phyloP scores from a whole-genome alignment of 1,139 yeast genomes.

The Blastobotrys capitulatus region DNA sequence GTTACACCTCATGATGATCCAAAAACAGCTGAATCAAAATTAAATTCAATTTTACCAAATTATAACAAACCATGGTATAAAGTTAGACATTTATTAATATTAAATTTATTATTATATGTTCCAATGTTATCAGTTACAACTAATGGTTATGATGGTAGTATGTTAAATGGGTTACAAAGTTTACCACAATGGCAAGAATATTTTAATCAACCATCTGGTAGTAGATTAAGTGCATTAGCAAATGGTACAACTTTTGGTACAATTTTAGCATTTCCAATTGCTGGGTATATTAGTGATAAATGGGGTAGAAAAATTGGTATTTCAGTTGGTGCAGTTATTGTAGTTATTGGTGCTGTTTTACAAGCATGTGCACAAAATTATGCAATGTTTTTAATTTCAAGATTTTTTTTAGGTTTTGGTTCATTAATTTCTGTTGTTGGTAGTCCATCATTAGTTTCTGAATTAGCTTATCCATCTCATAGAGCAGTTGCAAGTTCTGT shows the following conservation, averaged over 20 bases:
- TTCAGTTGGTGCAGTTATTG: conserved; percentile 7
- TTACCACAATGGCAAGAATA: conserved; percentile 10
- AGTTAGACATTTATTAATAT: conserved; percentile 35
- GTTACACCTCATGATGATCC: background rate
- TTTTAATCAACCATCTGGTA: conserved; percentile 8
- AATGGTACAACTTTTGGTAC: conserved; percentile 13
- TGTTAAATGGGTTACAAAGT: conserved; percentile 12
- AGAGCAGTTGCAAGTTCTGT: conserved; percentile 43
- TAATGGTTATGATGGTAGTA: conserved; percentile 13
- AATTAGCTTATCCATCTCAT: conserved; percentile 39
- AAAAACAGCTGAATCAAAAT: background rate
- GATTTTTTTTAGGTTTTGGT: conserved; percentile 18
- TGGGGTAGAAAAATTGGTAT: conserved; percentile 12
- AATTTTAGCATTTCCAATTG: conserved; percentile 9
- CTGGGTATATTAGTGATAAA: conserved; percentile 7
- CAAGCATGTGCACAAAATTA: conserved; percentile 10
- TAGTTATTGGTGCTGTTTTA: conserved; percentile 8
- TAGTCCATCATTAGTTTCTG: conserved; percentile 40
- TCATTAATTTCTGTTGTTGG: conserved; percentile 37
- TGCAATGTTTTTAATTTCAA: conserved; percentile 10
- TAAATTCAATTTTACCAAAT: conserved; percentile 32
- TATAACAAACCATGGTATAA: conserved; percentile 32
- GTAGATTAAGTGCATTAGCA: conserved; percentile 16
- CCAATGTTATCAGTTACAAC: conserved; percentile 12
- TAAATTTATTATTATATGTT: conserved; percentile 29